A percentile compares a stretch with the other conserved stretches of the same genome.
phyloP scores from a whole-genome alignment of 108 stramenopile species.

The Skeletonema potamos region DNA sequence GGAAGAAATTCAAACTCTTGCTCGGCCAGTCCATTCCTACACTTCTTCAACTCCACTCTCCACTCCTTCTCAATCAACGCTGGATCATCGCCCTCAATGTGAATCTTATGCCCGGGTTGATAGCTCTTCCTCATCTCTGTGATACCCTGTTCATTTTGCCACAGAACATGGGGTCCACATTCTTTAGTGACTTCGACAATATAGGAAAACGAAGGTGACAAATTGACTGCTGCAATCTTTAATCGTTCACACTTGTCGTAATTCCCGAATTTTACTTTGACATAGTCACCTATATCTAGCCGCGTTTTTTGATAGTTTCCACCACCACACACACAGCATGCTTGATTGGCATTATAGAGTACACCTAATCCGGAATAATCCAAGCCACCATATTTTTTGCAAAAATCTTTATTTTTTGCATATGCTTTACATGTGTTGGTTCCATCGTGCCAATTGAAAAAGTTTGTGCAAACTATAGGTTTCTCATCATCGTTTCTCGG shows the following conservation, averaged over 20 bases:
- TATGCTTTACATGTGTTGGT: slow-evolving; percentile 41
- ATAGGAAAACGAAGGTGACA: slow-evolving; percentile 9
- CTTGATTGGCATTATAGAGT: slow-evolving; percentile 19
- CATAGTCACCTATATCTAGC: slow-evolving; percentile 27
- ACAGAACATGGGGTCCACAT: slow-evolving; percentile 11
- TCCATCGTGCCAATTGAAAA: slow-evolving; percentile 30
- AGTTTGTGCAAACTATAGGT: slow-evolving; percentile 24
- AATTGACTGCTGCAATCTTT: slow-evolving; percentile 10
- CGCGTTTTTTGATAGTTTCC: slow-evolving; percentile 14
- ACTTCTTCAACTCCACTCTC: slow-evolving; percentile 44
- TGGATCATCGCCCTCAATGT: slow-evolving; percentile 17
- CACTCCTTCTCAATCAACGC: slow-evolving; percentile 4
- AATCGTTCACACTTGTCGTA: slow-evolving; percentile 15
- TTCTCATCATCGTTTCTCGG: neutral
- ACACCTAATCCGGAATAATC: neutral
- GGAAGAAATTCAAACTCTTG: slow-evolving; percentile 29
- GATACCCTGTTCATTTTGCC: neutral
- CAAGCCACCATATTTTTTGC: slow-evolving; percentile 8
- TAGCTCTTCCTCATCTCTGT: neutral
- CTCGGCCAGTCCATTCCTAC: slow-evolving; percentile 12
- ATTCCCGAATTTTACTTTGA: slow-evolving; percentile 3
- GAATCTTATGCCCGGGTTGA: slow-evolving; percentile 1
- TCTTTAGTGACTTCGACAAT: slow-evolving; percentile 14
- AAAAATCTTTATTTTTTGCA: slow-evolving; percentile 2
- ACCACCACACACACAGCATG: slow-evolving; percentile 47